phyloP scores from a whole-genome alignment of 345 rosid genomes.

The Psidium guajava region DNA sequence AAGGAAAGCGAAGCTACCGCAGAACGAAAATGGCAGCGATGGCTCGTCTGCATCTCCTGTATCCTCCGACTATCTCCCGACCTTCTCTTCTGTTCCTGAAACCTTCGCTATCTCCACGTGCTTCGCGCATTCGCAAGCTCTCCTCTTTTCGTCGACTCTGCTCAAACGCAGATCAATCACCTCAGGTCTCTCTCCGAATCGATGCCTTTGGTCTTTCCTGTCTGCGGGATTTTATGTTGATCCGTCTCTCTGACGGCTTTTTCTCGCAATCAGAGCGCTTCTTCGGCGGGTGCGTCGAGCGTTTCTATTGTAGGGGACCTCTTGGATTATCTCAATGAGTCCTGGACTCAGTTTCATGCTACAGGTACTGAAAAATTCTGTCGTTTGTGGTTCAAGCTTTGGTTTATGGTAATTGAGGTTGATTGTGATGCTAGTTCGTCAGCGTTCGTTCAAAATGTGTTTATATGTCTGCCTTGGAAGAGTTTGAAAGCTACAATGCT shows the following conservation, averaged over 20 bases:
- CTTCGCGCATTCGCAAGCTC: slow-evolving; percentile 16
- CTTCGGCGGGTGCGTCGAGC: slow-evolving; percentile 5
- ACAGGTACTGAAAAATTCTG: slow-evolving; percentile 29
- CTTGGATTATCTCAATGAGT: slow-evolving; percentile 69
- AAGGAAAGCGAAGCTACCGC: background rate
- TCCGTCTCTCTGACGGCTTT: background rate
- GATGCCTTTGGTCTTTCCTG: background rate
- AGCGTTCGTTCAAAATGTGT: background rate
- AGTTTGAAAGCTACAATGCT: background rate
- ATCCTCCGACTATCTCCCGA: slow-evolving; percentile 15
- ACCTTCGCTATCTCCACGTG: background rate
- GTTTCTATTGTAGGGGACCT: slow-evolving; percentile 20
- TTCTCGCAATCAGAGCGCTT: background rate
- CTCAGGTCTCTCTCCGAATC: slow-evolving; percentile 4
- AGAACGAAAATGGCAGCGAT: slow-evolving; percentile 26
- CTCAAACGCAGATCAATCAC: slow-evolving; percentile 7
- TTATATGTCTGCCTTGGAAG: background rate
- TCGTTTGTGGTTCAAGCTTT: background rate
- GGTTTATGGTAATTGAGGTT: background rate
- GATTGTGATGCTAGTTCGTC: background rate
- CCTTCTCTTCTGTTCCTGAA: slow-evolving; percentile 12
- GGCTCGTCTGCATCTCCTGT: slow-evolving; percentile 35
- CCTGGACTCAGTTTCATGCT: slow-evolving; percentile 95
- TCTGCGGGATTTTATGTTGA: background rate
- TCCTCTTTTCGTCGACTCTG: slow-evolving; percentile 19